Evolutionary conservation across 139 green algal species (phyloP), one percentile per base, ranked within the genome.

Genomic region (Astrephomene gubernaculifera): DNA sequence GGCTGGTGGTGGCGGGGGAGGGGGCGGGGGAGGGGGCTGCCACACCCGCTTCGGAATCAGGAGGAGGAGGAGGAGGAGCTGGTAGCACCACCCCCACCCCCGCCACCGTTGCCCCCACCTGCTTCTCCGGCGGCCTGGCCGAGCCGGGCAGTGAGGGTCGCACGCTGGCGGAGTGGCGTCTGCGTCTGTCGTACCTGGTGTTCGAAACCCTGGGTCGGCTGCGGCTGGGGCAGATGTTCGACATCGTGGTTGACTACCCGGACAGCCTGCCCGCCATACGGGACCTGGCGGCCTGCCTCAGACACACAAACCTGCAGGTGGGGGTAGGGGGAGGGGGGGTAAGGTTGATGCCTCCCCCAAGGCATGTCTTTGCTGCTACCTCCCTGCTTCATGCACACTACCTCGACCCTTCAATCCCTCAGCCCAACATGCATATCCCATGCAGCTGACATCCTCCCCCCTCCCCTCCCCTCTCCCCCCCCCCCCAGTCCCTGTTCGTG

Each of bases 201-300:
- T 95, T 95, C 33, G 93, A 98, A 75, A 88, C 81, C 31, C 89
- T 98, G 39, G 93, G 95, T 1, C 44, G 45, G 36, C 54, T 96
- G 70, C 92, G 93, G 24, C 95, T 94, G 25, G 12, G 65, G 14
- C 81, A 96, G 71, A 92, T 99, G 89, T 99, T 99, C 90, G 96
- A 98, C 87, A 96, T 99, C 41, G 94, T 98, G 57, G 91, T 96
- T 33, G 96, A 98, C 61, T 96, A 93, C 72, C 95, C 95, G 0
- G 88, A 96, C 41, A 94, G 89, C 71, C 64, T 87, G 31, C 93
- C 93, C 0, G 95, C 95, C 0, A 41, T 98, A 8, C 53, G 71
- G 24, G 71, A 97, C 91, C 67, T 98, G 33, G 87, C 89, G 0
- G 85, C 91, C 0, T 98, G 96, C 89, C 80, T 99, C 57, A 43